phyloP scores from a whole-genome alignment of 2,329 filamentous ascomycete species.

The Pseudonectria foliicola region DNA sequence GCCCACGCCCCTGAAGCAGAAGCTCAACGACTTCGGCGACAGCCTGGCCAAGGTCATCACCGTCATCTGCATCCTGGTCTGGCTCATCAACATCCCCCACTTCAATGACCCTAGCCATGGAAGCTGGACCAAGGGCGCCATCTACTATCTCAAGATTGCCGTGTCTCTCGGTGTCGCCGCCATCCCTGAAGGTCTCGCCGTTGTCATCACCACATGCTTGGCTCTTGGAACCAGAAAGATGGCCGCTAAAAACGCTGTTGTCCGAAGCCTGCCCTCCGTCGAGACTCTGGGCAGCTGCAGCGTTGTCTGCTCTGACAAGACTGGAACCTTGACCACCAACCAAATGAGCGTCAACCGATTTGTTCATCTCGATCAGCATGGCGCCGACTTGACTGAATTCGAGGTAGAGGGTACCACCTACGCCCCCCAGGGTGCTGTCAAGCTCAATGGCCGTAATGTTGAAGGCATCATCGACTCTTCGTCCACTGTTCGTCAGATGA shows the following conservation, averaged over 20 bases:
- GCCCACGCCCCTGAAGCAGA: constrained; percentile 95
- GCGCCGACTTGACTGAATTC: constrained; percentile 71
- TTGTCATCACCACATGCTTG: constrained; percentile 97
- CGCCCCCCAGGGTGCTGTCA: constrained; percentile 70
- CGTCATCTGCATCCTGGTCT: constrained; percentile 90
- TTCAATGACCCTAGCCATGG: constrained; percentile 94
- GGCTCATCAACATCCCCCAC: constrained; percentile 97
- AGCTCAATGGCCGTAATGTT: constrained; percentile 58
- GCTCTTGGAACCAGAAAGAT: constrained; percentile 96
- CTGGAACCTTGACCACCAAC: constrained; percentile 94
- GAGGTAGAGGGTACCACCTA: constrained; percentile 92
- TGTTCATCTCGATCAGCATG: constrained; percentile 70
- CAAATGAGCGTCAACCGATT: constrained; percentile 98
- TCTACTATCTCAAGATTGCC: constrained; percentile 99
- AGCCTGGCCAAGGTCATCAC: constrained; percentile 96
- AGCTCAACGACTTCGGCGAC: constrained; percentile 97
- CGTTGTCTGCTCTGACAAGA: constrained; percentile 99
- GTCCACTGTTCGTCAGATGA: constrained; percentile 71
- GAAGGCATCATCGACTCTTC: constrained; percentile 64
- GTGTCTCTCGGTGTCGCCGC: constrained; percentile 96
- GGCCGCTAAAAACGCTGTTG: constrained; percentile 97
- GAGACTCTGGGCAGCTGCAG: constrained; percentile 98
- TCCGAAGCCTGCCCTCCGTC: constrained; percentile 90
- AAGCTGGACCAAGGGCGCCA: constrained; percentile 91
- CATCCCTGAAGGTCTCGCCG: constrained; percentile 93